Evolutionary conservation across 495 filamentous ascomycete species (phyloP), one percentile per base, ranked within the genome.

Genomic region (Xylaria venustula): DNA sequence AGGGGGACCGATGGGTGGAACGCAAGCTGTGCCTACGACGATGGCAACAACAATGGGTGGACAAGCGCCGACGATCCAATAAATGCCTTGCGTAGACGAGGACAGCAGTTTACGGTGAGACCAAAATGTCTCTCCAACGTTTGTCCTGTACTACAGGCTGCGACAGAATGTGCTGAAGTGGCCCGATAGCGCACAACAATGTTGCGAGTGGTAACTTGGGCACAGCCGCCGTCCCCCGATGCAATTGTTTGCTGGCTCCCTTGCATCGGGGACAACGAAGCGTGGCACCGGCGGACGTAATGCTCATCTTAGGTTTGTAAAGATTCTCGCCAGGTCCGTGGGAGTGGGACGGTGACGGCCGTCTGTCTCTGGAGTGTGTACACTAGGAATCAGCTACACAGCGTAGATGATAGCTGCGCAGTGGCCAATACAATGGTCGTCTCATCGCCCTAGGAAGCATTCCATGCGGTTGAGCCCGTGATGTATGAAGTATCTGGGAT

Each of bases 21-120:
- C 20, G 58, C 23, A 37, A 25, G 34, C 59, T 49, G 54, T 57
- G 53, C 32, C 30, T 5, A 11, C 37, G 60, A 70, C 28, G 45
- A 42, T 52, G 14, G 58, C 44, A 52, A 51, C 37, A 66, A 45
- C 45, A 45, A 66, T 42, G 40, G 32, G 20, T 54, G 36, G 50
- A 54, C 5, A 32, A 37, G 47, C 9, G 41, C 15, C 47, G 48
- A 11, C 34, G 20, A 36, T 47, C 68, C 68, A 71, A 71, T 71
- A 42, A 52, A 52, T 64, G 65, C 19, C 15, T 58, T 54, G 32
- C 47, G 26, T 71, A 71, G 61, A 61, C 68, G 68, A 71, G 54
- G 55, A 46, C 60, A 57, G 58, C 66, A 65, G 56, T 32, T 50
- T 45, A 58, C 8, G 32, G 64, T 66, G 25, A 51, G 34, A 65